Evolutionary conservation across 2,329 filamentous ascomycete genomes (phyloP).

Genomic region (Fusarium dimerum): DNA sequence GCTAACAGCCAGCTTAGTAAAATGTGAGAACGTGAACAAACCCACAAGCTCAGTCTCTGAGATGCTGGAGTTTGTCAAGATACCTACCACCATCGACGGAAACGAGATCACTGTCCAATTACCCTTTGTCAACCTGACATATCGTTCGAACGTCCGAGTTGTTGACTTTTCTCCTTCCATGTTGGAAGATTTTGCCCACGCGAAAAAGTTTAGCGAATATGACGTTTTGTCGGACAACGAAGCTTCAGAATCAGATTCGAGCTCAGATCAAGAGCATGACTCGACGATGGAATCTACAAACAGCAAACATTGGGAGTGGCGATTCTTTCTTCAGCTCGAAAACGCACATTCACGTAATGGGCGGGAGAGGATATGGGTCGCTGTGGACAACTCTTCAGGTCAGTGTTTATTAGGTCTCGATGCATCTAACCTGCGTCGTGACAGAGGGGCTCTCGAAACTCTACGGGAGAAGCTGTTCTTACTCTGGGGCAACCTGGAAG

Average conservation of each 20-base stretch:
- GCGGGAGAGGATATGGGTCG: conserved; percentile 59
- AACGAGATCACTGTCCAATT: conserved; percentile 43
- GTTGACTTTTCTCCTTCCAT: conserved; percentile 75
- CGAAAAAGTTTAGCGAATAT: conserved; percentile 45
- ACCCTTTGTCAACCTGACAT: conserved; percentile 75
- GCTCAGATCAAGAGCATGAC: conserved; percentile 27
- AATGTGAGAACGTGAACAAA: conserved; percentile 46
- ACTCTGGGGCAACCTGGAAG: conserved; percentile 85
- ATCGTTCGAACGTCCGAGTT: conserved; percentile 71
- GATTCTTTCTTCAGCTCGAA: conserved; percentile 77
- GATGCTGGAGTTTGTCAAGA: conserved; percentile 40
- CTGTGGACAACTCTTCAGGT: conserved; percentile 61
- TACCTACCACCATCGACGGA: conserved; percentile 46
- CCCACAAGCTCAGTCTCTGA: conserved; percentile 37
- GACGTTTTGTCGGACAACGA: conserved; percentile 48
- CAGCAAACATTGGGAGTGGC: conserved; percentile 71
- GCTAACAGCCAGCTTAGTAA: conserved; percentile 38
- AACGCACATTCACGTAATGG: conserved; percentile 50
- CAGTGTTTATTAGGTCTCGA: conserved; percentile 51
- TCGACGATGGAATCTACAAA: conserved; percentile 25
- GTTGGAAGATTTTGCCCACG: conserved; percentile 69
- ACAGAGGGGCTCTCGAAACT: conserved; percentile 46
- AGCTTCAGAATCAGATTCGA: conserved; percentile 14
- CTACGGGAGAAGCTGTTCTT: conserved; percentile 72
- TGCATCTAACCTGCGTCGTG: conserved; percentile 56